Percentiles rank a stretch among this genome's conserved stretches.
Conservation (phyloP, 2,329 filamentous ascomycete species). For the Penicillium sp. region DNA sequence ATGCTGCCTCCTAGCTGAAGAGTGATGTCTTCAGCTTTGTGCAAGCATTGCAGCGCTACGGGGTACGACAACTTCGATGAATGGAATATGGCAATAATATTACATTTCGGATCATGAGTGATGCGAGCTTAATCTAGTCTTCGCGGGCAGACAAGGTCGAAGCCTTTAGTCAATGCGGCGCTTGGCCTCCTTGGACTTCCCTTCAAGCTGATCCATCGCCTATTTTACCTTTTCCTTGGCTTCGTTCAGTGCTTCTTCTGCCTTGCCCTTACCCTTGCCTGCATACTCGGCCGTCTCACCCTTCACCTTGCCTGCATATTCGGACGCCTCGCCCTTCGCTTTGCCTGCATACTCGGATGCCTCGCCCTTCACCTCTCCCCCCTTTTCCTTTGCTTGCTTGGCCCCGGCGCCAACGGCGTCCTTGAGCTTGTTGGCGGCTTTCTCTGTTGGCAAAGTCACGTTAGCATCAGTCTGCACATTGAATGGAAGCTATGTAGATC, state of each 20-base stretch:
- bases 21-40: neutral
- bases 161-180: neutral
- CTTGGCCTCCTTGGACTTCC: constrained; percentile 23
- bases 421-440: constrained; percentile 42
- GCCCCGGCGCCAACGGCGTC: constrained; percentile 35
- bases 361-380: constrained; percentile 25
- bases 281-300: constrained; percentile 23
- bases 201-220: constrained; percentile 21
- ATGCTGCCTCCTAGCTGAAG: constrained; percentile 58
- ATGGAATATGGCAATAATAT: neutral
- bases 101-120: constrained; percentile 3
- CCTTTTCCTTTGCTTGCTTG: constrained; percentile 42
- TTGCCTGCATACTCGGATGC: constrained; percentile 24
- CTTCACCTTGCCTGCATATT: constrained; percentile 40
- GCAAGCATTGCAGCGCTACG: neutral
- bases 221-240: constrained; percentile 24
- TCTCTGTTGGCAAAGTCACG: constrained; percentile 34
- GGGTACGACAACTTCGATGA: neutral
- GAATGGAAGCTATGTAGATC: neutral
- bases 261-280: constrained; percentile 30
- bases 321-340: constrained; percentile 33
- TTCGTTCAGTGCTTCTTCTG: constrained; percentile 23
- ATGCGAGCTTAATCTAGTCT: neutral
- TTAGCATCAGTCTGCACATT: neutral
- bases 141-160: neutral